Evolutionary conservation across 1,284 basidiomycete species (phyloP).

Genomic region (Trichosporon coremiiforme): DNA sequence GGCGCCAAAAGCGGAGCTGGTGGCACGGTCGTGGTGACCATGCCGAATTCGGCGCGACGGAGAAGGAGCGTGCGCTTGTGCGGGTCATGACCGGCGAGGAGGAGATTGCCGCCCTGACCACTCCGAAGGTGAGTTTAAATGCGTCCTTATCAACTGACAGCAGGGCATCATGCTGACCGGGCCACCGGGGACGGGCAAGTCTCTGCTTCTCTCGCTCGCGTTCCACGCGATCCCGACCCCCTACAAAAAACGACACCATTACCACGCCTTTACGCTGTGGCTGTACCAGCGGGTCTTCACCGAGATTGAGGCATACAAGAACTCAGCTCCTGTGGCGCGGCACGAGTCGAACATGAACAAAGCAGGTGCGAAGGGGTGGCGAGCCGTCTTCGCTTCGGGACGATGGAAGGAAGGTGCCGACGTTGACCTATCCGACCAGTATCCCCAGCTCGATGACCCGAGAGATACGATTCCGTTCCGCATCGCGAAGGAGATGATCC

Average conservation of each 20-base stretch:
- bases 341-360: constrained; percentile 42
- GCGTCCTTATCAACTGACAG: background rate
- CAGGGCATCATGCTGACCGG: constrained; percentile 61
- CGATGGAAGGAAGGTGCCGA: constrained; percentile 50
- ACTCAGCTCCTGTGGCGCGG: background rate
- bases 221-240: constrained; percentile 64
- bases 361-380: constrained; percentile 49
- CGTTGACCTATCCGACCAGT: constrained; percentile 29
- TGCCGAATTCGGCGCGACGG: constrained; percentile 18
- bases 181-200: constrained; percentile 63
- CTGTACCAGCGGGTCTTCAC: constrained; percentile 64
- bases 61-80: constrained; percentile 55
- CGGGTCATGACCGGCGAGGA: constrained; percentile 63
- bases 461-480: constrained; percentile 55
- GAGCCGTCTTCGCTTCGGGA: constrained; percentile 57
- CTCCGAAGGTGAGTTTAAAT: constrained; percentile 60
- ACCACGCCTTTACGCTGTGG: constrained; percentile 68
- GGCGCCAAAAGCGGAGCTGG: constrained; percentile 22
- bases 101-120: constrained; percentile 63
- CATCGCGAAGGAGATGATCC: constrained; percentile 55
- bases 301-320: constrained; percentile 39
- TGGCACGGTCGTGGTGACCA: constrained; percentile 17
- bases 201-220: constrained; percentile 69
- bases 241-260: constrained; percentile 68
- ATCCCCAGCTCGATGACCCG: constrained; percentile 37